phyloP scores from a whole-genome alignment of 306 rosid species.

The Cucurbita moschata region DNA sequence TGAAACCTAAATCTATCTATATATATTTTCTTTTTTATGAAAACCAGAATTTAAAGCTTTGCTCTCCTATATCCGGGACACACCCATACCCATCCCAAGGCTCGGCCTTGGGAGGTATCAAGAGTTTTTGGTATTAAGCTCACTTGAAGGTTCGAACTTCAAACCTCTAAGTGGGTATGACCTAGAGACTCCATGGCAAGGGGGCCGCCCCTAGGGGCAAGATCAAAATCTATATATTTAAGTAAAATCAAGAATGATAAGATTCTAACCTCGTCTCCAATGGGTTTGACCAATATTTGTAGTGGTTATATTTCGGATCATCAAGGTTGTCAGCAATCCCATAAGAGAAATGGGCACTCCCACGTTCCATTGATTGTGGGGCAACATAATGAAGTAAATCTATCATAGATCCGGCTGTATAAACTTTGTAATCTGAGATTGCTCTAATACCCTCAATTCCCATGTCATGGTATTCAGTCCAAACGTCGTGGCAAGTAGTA shows the following conservation, averaged over 20 bases:
- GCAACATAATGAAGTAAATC: constrained; percentile 65
- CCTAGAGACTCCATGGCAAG: no score
- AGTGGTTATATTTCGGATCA: constrained; percentile 56
- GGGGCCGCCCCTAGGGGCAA: no score
- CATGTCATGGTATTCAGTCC: constrained; percentile 87
- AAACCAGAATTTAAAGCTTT: no score
- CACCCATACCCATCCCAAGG: no score
- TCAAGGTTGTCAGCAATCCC: constrained; percentile 71
- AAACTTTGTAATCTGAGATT: constrained; percentile 56
- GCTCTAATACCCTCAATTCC: constrained; percentile 70
- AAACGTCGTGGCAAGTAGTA: constrained; percentile 49
- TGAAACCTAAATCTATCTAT: not conserved
- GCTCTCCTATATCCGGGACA: no score
- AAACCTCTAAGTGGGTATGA: no score
- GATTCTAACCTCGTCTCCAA: constrained; percentile 62
- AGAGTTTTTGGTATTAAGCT: no score
- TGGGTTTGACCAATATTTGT: constrained; percentile 80
- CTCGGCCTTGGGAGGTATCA: no score
- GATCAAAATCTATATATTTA: not conserved
- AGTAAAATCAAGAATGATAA: not conserved
- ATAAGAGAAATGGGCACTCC: constrained; percentile 63
- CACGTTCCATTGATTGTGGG: constrained; percentile 76
- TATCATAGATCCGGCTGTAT: constrained; percentile 40
- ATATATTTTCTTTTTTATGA: no score
- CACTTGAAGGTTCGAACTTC: no score